Evolutionary conservation across 306 rosid species (phyloP).

Genomic region (Trifolium dubium): DNA sequence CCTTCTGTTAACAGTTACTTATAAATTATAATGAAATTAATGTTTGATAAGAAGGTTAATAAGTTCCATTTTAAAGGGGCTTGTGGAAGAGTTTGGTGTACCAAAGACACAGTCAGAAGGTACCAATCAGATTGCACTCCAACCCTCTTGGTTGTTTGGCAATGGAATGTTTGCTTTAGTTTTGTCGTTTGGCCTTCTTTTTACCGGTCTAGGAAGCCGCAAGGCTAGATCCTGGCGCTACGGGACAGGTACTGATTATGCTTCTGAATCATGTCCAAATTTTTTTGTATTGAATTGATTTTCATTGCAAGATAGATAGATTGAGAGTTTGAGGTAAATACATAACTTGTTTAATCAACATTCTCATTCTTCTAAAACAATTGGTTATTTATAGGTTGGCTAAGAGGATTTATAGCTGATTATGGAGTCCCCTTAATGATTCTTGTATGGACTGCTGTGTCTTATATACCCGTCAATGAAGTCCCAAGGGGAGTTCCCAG

Average conservation of each 20-base stretch:
- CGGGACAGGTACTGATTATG: constrained; percentile 70
- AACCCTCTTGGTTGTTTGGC: constrained; percentile 86
- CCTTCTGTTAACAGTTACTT: constrained; percentile 21
- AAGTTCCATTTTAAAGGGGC: constrained; percentile 65
- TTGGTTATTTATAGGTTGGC: constrained; percentile 59
- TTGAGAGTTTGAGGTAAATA: not conserved
- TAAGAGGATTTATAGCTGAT: constrained; percentile 85
- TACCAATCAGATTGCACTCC: constrained; percentile 60
- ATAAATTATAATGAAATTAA: constrained; percentile 16
- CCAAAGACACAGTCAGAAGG: constrained; percentile 65
- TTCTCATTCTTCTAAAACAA: constrained; percentile 37
- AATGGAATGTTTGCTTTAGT: constrained; percentile 98
- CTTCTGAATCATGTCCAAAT: constrained; percentile 20
- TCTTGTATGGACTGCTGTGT: constrained; percentile 83
- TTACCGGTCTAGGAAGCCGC: constrained; percentile 83
- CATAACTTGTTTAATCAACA: constrained; percentile 19
- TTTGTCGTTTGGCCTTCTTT: constrained; percentile 89
- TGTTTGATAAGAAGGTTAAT: constrained; percentile 32
- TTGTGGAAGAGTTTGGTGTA: constrained; percentile 81
- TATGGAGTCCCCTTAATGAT: constrained; percentile 97
- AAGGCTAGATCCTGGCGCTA: constrained; percentile 98
- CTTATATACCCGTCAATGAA: constrained; percentile 81
- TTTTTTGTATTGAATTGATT: not conserved
- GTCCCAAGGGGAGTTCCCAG: constrained; percentile 93
- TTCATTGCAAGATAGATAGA: constrained; percentile 18